Conservation (phyloP, 169 alveolate species). For the Miamiensis avidus region DNA sequence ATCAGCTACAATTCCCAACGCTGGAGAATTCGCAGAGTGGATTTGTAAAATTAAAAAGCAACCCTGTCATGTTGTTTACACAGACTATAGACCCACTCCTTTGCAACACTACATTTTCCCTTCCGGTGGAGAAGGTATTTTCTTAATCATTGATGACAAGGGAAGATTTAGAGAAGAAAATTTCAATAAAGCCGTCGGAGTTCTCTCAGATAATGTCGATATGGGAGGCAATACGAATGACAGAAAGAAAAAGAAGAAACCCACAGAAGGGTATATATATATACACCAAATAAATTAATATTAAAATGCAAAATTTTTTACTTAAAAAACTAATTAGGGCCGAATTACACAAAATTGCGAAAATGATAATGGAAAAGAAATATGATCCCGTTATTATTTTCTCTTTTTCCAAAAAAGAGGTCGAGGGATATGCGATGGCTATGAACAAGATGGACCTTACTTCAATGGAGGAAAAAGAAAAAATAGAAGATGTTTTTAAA, state of each 20-base stretch:
- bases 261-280: conserved; percentile 39
- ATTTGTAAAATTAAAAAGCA: conserved; percentile 95
- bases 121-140: conserved; percentile 94
- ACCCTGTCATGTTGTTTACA: conserved; percentile 97
- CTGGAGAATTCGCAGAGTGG: conserved; percentile 99
- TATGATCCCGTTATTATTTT: conserved; percentile 97
- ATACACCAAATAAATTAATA: conserved; percentile 12
- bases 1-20: conserved; percentile 99
- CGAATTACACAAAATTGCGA: conserved; percentile 93
- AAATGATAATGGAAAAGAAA: conserved; percentile 90
- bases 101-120: conserved; percentile 96
- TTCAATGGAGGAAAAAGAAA: conserved; percentile 87
- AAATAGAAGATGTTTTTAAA: conserved; percentile 92
- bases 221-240: conserved; percentile 54
- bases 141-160: conserved; percentile 93
- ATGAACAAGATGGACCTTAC: conserved; percentile 85
- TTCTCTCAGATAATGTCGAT: conserved; percentile 79
- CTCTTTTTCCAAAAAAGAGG: conserved; percentile 96
- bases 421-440: conserved; percentile 95
- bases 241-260: conserved; percentile 53
- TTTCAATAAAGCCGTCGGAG: conserved; percentile 82
- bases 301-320: background rate
- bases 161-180: conserved; percentile 80
- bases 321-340: conserved; percentile 48
- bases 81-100: conserved; percentile 99